Conservation (phyloP, 2,329 filamentous ascomycete genomes). For the Phialophora verrucosa region DNA sequence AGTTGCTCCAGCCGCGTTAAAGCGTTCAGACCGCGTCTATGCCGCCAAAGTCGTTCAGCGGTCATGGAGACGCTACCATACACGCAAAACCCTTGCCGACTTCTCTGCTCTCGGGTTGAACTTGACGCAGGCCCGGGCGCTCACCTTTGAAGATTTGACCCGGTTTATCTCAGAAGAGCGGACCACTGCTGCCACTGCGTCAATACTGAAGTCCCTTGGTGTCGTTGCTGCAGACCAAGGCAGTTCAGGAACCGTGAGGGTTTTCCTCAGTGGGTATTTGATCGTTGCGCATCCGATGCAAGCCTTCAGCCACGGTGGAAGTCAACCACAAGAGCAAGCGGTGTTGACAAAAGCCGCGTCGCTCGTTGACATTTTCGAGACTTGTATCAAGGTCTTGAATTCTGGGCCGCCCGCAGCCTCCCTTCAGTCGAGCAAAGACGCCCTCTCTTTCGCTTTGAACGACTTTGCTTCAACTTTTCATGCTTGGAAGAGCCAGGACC, state of each 20-base stretch:
- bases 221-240: constrained; percentile 57
- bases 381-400: constrained; percentile 19
- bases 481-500: constrained; percentile 69
- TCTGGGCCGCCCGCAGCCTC: constrained; percentile 7
- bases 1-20: constrained; percentile 44
- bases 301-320: constrained; percentile 60
- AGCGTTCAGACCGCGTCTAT: constrained; percentile 55
- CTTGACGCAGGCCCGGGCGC: constrained; percentile 57
- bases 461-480: constrained; percentile 68
- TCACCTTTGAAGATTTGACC: constrained; percentile 65
- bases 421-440: constrained; percentile 9
- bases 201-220: constrained; percentile 62
- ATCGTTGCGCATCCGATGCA: constrained; percentile 66
- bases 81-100: constrained; percentile 56
- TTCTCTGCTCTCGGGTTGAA: constrained; percentile 61
- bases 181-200: constrained; percentile 60
- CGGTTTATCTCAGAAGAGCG: constrained; percentile 59
- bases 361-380: constrained; percentile 52
- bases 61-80: constrained; percentile 60
- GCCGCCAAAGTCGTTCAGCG: constrained; percentile 64
- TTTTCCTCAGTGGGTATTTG: constrained; percentile 68
- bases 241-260: constrained; percentile 60
- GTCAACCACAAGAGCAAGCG: constrained; percentile 67
- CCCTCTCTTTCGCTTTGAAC: constrained; percentile 61
- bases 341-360: constrained; percentile 66